Evolutionary conservation across 805 yeast species (phyloP).

Genomic region (Pichia ethanolica): DNA sequence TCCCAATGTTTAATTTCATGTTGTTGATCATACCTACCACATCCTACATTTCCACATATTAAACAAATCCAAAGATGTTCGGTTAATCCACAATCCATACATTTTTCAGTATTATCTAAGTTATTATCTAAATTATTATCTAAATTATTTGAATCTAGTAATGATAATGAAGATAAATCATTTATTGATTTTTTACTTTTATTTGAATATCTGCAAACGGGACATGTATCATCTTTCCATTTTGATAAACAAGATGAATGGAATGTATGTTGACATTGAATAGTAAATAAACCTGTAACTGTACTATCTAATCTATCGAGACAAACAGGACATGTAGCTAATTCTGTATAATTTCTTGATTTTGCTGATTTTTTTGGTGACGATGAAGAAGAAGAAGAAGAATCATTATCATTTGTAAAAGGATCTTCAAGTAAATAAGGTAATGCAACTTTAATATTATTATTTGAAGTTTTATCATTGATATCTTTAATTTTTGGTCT

Average conservation of each 20-base stretch:
- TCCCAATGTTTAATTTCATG: slow-evolving; percentile 83
- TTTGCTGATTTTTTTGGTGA: no score
- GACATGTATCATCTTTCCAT: slow-evolving; percentile 89
- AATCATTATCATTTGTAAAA: slow-evolving; percentile 36
- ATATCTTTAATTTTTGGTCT: slow-evolving; percentile 16
- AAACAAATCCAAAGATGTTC: slow-evolving; percentile 82
- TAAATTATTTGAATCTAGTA: background rate
- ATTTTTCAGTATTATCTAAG: slow-evolving; percentile 29
- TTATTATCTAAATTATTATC: slow-evolving; percentile 11
- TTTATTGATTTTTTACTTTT: slow-evolving; percentile 9
- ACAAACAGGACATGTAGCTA: slow-evolving; percentile 92
- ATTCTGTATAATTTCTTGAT: slow-evolving; percentile 36
- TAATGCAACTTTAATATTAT: slow-evolving; percentile 26
- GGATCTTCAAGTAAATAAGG: slow-evolving; percentile 73
- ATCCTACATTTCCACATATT: slow-evolving; percentile 87
- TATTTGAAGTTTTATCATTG: slow-evolving; percentile 4
- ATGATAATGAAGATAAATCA: background rate
- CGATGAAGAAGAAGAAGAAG: no score
- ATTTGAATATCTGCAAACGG: slow-evolving; percentile 78
- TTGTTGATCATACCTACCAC: slow-evolving; percentile 78
- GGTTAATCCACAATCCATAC: slow-evolving; percentile 50
- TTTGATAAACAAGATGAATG: slow-evolving; percentile 82
- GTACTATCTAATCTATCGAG: slow-evolving; percentile 79
- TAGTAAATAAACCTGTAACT: slow-evolving; percentile 74
- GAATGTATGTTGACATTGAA: slow-evolving; percentile 89